Percentiles rank a stretch among this genome's conserved stretches.
Evolutionary conservation across 225 moss, liverwort and hornwort genomes (phyloP).

Genomic region (Sphagnum contortum): DNA sequence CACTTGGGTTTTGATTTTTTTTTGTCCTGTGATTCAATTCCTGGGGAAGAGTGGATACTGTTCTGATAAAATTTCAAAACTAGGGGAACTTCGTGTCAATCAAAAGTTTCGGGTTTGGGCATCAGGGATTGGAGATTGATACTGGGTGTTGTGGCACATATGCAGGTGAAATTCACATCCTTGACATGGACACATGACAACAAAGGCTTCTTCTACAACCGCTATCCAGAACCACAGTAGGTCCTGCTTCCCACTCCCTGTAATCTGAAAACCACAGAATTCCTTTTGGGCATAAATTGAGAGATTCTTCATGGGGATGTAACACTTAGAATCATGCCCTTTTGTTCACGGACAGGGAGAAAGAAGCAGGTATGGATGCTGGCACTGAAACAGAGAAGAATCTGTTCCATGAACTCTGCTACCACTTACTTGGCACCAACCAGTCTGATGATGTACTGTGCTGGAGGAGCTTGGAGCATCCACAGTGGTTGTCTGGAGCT

Average conservation of each 20-base stretch:
- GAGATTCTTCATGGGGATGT: neutral
- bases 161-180: constrained; percentile 75
- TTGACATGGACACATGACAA: constrained; percentile 83
- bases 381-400: constrained; percentile 95
- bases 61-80: too few relatives aligned
- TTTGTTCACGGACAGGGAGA: constrained; percentile 13
- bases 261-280: neutral
- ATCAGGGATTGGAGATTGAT: neutral
- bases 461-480: constrained; percentile 65
- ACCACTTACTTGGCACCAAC: constrained; percentile 71
- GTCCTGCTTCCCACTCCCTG: constrained; percentile 1
- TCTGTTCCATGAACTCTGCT: constrained; percentile 71
- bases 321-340: neutral
- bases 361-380: constrained; percentile 45
- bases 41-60: too few relatives aligned
- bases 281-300: neutral
- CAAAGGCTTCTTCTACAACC: constrained; percentile 84
- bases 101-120: neutral
- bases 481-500: constrained; percentile 59
- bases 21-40: too few relatives aligned
- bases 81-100: too few relatives aligned
- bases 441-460: constrained; percentile 89
- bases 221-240: constrained; percentile 81
- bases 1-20: neutral
- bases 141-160: too few relatives aligned